Evolutionary conservation across 495 filamentous ascomycete genomes (phyloP).

Genomic region (Trypethelium eluteriae): DNA sequence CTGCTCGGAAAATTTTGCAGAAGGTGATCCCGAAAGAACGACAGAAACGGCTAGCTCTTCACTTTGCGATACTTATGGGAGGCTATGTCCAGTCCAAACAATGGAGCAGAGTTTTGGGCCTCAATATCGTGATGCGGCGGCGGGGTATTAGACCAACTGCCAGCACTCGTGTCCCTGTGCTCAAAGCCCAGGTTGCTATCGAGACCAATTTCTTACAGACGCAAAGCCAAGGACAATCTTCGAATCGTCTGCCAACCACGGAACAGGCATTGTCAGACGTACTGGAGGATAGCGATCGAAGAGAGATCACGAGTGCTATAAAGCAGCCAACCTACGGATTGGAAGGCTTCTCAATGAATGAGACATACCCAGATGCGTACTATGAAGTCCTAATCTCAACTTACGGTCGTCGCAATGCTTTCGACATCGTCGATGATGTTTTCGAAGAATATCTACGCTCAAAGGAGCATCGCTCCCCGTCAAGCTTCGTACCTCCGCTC

Average conservation of each 20-base stretch:
- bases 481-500: conserved; percentile 41
- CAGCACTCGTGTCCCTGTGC: conserved; percentile 41
- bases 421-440: conserved; percentile 47
- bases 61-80: conserved; percentile 69
- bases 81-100: conserved; percentile 50
- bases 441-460: conserved; percentile 45
- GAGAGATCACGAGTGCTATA: conserved; percentile 11
- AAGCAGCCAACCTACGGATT: conserved; percentile 29
- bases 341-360: conserved; percentile 23
- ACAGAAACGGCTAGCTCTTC: conserved; percentile 54
- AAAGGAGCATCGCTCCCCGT: conserved; percentile 29
- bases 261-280: conserved; percentile 5
- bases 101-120: conserved; percentile 44
- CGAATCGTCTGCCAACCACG: neutral
- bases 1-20: conserved; percentile 58
- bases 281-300: conserved; percentile 16
- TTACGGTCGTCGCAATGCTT: conserved; percentile 50
- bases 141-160: conserved; percentile 40
- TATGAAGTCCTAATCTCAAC: conserved; percentile 56
- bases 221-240: conserved; percentile 28
- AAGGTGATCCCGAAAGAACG: conserved; percentile 50
- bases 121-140: conserved; percentile 47
- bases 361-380: conserved; percentile 42
- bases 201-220: conserved; percentile 25
- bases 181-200: conserved; percentile 36